Evolutionary conservation across 2,329 filamentous ascomycete genomes (phyloP), one percentile per base, ranked within the genome.

Genomic region (Cordyceps farinosa): DNA sequence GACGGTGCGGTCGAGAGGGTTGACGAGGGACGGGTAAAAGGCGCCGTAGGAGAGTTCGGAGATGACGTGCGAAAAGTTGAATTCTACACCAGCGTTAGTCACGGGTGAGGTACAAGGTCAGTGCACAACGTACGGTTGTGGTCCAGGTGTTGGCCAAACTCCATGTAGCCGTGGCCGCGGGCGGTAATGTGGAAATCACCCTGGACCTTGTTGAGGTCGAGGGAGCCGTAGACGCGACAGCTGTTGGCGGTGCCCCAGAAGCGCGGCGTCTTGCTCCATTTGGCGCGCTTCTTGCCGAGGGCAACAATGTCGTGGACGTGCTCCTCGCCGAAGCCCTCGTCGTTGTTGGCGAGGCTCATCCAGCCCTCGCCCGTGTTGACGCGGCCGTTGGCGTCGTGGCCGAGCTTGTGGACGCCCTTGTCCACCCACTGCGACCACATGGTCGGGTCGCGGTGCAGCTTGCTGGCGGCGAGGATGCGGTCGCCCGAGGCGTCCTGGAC

Each of bases 111-210:
- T 34, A 2, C 5, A 10, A 10, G 17, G 7, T 36, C 1, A 13
- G 30, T 6, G 4, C 29, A 2, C 7, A 11, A 45, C 64, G 7
- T 61, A 63, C 54, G 47, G 17, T 54, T 30, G n/a, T 98, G 94
- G 70, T 96, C 90, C 67, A 98, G 78, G 79, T 98, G 93, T 45
- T 79, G 80, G 32, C 73, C 69, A 68, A 87, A 82, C 73, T 93
- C 92, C 76, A 86, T 85, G 76, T 99, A 99, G n/a, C 95, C 95
- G 75, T 98, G 94, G 0, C 95, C 95, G 66, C 92, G 81, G 3
- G 95, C 95, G 1, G 95, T 99, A 71, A 99, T 95, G 74, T 99
- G 95, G 73, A 99, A 98, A 75, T 99, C 94, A 4, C 94, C 95
- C 77, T 97, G 94, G 51, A 99, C 95, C 79, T 96, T 96, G 77